Conservation (phyloP, 768 basidiomycete species). For the Boletus reticulatus region DNA sequence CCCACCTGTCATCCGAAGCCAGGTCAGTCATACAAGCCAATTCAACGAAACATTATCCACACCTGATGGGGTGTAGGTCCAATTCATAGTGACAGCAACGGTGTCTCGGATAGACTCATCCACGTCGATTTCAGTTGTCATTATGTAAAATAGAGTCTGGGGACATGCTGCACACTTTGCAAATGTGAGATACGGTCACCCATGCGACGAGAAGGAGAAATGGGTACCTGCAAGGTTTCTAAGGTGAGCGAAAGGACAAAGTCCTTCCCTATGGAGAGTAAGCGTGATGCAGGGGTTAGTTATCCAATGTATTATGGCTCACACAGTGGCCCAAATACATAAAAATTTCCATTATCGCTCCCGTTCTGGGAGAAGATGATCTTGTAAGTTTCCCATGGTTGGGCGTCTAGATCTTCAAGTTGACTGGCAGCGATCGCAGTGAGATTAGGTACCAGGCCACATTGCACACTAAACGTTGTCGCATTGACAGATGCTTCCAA, state of each 20-base stretch:
- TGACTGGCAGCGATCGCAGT: no score
- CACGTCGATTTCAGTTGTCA: no score
- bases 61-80: not conserved
- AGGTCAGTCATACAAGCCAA: not conserved
- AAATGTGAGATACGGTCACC: not conserved
- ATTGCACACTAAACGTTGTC: not conserved
- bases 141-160: no score
- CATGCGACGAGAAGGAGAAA: not conserved
- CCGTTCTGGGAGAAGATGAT: not conserved
- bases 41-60: not conserved
- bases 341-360: not conserved
- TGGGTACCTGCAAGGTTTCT: not conserved
- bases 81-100: no score
- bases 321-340: not conserved
- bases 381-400: fast-evolving
- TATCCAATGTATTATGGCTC: not conserved
- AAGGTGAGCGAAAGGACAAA: not conserved
- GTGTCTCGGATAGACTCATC: no score
- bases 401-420: no score
- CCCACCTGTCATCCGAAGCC: not conserved
- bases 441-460: not conserved
- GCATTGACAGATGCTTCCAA: not conserved
- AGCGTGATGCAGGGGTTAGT: not conserved
- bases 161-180: no score
- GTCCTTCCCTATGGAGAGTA: not conserved